These are phyloP conservation scores for Dinochytrium kinnereticum DNA, from an alignment of 371 early-diverging fungal species.

Conservation along the genomic window DNA sequence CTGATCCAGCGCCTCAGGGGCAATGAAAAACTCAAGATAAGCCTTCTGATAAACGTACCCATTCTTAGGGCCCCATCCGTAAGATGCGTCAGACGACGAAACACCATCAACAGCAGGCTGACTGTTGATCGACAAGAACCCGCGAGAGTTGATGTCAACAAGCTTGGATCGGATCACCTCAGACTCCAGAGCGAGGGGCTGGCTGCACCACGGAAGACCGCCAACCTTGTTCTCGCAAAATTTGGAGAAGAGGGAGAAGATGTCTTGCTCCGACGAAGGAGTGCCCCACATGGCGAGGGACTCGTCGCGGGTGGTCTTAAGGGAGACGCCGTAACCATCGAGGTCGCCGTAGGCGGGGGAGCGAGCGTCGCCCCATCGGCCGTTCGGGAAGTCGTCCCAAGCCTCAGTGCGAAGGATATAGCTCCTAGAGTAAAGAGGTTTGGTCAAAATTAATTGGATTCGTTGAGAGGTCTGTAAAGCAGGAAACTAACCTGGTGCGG, in stretches of 20 bases:
- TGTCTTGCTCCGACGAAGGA: constrained; percentile 71
- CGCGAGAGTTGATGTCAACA: constrained; percentile 73
- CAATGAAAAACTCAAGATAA: constrained; percentile 94
- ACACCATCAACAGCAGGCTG: constrained; percentile 96
- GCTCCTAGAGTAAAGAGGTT: no score
- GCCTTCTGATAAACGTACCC: constrained; percentile 98
- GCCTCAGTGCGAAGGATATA: constrained; percentile 92
- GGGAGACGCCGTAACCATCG: constrained; percentile 85
- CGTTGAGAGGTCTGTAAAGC: no score
- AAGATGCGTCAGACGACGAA: constrained; percentile 74
- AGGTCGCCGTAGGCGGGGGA: constrained; percentile 94
- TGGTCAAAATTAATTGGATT: no score
- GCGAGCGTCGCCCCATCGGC: constrained; percentile 96
- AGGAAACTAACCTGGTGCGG: no score
- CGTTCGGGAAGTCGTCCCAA: constrained; percentile 99
- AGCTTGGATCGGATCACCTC: constrained; percentile 73
- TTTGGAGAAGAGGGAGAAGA: constrained; percentile 75
- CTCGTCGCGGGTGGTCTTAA: constrained; percentile 67
- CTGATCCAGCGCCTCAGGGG: constrained; percentile 69
- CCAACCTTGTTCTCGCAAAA: constrained; percentile 81
- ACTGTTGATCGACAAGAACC: constrained; percentile 94
- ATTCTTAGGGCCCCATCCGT: constrained; percentile 97
- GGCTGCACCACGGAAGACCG: constrained; percentile 93
- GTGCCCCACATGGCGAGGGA: constrained; percentile 76
- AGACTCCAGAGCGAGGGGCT: constrained; percentile 83